phyloP scores from a whole-genome alignment of 768 basidiomycete genomes.

The Trametes cinnabarina region DNA sequence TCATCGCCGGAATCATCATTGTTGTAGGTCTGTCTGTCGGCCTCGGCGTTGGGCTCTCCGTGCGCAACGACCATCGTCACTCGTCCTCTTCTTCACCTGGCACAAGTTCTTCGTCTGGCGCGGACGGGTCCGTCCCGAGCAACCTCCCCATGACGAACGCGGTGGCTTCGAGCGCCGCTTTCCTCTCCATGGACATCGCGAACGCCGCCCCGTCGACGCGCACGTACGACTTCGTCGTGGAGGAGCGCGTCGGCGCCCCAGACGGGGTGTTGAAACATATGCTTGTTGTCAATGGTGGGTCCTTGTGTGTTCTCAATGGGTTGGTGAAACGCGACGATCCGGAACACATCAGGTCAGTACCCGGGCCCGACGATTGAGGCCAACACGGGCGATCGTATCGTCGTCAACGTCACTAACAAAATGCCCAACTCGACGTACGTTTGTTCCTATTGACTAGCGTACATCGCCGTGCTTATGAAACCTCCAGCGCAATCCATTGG shows the following conservation, averaged over 20 bases:
- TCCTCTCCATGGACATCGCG: conserved; percentile 4
- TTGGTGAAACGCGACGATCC: neutral
- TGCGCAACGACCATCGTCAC: conserved; percentile 1
- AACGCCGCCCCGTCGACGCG: conserved; percentile 30
- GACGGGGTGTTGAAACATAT: conserved; percentile 42
- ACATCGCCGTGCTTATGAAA: neutral
- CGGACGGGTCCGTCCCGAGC: neutral
- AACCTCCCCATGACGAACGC: conserved; percentile 2
- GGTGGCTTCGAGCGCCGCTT: conserved; percentile 3
- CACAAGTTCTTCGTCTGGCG: neutral
- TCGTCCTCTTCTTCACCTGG: neutral
- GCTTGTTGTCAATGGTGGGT: conserved; percentile 47
- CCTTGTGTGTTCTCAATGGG: neutral
- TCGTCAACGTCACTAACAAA: conserved; percentile 37
- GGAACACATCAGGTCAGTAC: conserved; percentile 25
- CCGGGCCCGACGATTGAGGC: conserved; percentile 41
- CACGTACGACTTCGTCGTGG: conserved; percentile 43
- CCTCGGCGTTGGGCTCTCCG: conserved; percentile 25
- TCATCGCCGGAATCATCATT: conserved; percentile 3
- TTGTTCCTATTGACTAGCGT: too few relatives aligned
- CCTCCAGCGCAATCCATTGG: conserved; percentile 35
- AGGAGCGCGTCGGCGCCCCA: conserved; percentile 37
- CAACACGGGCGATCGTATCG: conserved; percentile 36
- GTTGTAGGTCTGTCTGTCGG: conserved; percentile 27
- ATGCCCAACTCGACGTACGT: conserved; percentile 33